phyloP scores from a whole-genome alignment of 495 filamentous ascomycete genomes.

The Penicillium samsonianum region DNA sequence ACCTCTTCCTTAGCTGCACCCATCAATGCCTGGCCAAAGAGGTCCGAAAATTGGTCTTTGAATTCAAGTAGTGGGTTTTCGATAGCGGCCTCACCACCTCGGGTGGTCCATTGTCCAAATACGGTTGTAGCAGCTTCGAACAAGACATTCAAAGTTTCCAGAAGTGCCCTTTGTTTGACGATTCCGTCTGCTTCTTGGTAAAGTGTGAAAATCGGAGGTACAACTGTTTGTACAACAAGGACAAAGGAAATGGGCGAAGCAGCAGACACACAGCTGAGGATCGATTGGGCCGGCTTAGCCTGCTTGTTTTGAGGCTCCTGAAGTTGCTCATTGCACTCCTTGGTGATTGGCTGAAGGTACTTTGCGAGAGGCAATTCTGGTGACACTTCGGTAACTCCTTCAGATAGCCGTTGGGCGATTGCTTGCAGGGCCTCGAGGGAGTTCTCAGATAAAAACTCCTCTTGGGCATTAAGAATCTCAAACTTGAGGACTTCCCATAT shows the following conservation, averaged over 20 bases:
- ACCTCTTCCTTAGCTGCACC: conserved; percentile 62
- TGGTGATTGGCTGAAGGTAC: conserved; percentile 63
- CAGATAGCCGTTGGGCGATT: conserved; percentile 60
- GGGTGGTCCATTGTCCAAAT: conserved; percentile 58
- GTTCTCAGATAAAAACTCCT: conserved; percentile 67
- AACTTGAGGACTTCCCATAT: conserved; percentile 77
- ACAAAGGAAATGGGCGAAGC: conserved; percentile 57
- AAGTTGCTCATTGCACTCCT: conserved; percentile 71
- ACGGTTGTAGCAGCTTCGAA: conserved; percentile 57
- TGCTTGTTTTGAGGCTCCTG: conserved; percentile 78
- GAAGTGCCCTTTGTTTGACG: conserved; percentile 65
- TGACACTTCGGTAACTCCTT: conserved; percentile 49
- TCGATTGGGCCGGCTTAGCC: conserved; percentile 66
- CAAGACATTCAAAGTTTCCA: conserved; percentile 63
- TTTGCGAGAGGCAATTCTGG: conserved; percentile 56
- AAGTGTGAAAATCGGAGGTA: conserved; percentile 62
- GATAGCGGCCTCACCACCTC: conserved; percentile 33
- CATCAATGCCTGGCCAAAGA: conserved; percentile 62
- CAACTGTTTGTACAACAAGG: conserved; percentile 54
- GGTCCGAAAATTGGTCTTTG: conserved; percentile 61
- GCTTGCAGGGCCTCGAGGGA: conserved; percentile 55
- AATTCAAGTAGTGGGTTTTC: conserved; percentile 59
- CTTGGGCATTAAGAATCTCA: conserved; percentile 73
- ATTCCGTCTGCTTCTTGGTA: conserved; percentile 66
- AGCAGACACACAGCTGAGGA: conserved; percentile 57